Base-by-base conservation (phyloP, 352 stramenopile species). In the Stramenopiles sp. region DNA sequence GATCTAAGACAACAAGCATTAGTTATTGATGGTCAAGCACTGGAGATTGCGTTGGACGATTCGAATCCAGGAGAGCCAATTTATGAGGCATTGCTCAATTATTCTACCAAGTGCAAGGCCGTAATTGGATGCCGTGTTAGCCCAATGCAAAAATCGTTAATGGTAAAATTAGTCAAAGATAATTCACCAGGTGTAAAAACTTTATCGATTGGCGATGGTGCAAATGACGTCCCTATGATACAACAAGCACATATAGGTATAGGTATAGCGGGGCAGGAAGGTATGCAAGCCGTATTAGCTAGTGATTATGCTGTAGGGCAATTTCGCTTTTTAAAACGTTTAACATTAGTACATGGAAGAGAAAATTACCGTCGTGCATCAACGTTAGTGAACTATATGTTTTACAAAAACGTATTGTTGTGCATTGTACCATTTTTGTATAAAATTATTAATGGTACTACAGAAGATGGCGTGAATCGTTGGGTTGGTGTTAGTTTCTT, bases 91-190 rank as follows among this genome's bases (percentile, higher is more conserved):
- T 85, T 1, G 79, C 82, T 0, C 63, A 86, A 0, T 84, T 94
- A 1, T 83, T 90, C 6, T 81, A 91, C 30, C 86, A 93, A 89
- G 83, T 98, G 93, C 82, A 92, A 97, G 53, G 92, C 95, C 7
- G 95, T 99, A 0, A 93, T 99, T 78, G 94, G 93, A 31, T 99
- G 95, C 80, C 91, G 96, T 78, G 96, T 99, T 0, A 98, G 91
- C 43, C 96, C 96, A 29, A 90, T 94, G 73, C 96, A 99, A 84
- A 99, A 99, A 84, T 95, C 95, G 1, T 88, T 98, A 73, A 82
- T 99, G 0, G 94, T 99, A 1, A 91, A 97, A 79, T 86, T 99
- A 30, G 94, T 98, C 0, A 92, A 91, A 78, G 83, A 90, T 33
- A 86, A 93, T 78, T 87, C 91, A 30, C 84, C 84, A 0, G 84